Base-by-base conservation (phyloP, 192 early-diverging fungal species). In the Gamsiella multidivaricata region DNA sequence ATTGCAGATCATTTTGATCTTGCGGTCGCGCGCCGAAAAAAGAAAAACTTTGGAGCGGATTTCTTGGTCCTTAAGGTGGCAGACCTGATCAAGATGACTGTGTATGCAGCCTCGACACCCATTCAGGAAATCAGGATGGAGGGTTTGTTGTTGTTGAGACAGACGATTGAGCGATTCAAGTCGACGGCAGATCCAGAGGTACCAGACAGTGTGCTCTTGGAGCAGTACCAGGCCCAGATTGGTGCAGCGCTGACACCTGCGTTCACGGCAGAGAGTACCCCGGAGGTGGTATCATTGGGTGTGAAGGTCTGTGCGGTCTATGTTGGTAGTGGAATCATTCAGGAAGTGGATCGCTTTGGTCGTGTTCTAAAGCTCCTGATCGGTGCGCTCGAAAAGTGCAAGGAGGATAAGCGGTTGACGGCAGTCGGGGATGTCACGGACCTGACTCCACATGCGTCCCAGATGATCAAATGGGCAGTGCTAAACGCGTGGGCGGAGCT, bases 161-260 rank as follows among this genome's bases (percentile, higher is more conserved):
- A 91, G 22, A 69, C 98, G 3, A 86, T 98, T 29, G 88, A 89
- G 62, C 81, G 85, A 39, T 67, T 76, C 55, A 65, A 69, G 15
- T 57, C 72, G 12, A 91, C 93, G 0, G 82, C 84, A n/a, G 98
- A 99, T 83, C 96, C 98, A 3, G 96, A 96, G 46, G 89, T 92
- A 56, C 91, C 90, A 17, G 96, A 90, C 41, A 88, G 92, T 49
- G 84, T 91, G 0, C 73, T 98, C 0, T 83, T 99, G 53, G 92
- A 91, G 59, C 95, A 98, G 58, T 98, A 97, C 79, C 93, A 96
- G 76, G 95, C 96, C 0, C 97, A 98, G 73, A 93, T 99, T 49
- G 91, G 87, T 29, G 91, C 97, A 2, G 95, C 97, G 3, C 85
- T 99, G 42, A 93, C 94, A 17, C 94, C 98, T 2, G 91, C 91